phyloP scores from a whole-genome alignment of 306 rosid genomes.

The Corylus heterophylla region DNA sequence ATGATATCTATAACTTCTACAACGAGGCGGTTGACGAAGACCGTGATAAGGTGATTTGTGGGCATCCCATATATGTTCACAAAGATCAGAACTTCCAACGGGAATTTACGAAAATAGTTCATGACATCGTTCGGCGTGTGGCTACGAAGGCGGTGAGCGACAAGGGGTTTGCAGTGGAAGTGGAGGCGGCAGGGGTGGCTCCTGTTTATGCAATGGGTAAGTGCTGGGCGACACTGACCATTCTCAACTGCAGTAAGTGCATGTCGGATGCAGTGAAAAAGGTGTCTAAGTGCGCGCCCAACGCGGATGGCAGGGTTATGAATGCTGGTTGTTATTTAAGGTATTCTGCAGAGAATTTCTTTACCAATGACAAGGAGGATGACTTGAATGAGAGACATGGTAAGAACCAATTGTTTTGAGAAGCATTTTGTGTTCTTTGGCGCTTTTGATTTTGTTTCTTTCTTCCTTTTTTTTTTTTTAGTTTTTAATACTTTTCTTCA shows the following conservation, averaged over 20 bases:
- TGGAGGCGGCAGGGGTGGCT: slow-evolving; percentile 31
- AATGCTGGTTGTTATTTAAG: slow-evolving; percentile 56
- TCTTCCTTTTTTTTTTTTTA: no score
- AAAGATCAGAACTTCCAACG: neutral
- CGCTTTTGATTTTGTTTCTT: no score
- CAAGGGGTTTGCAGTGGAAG: slow-evolving; percentile 35
- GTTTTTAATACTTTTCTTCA: no score
- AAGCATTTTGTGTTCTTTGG: no score
- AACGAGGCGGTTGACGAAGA: slow-evolving; percentile 16
- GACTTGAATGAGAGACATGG: neutral
- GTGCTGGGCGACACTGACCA: slow-evolving; percentile 47
- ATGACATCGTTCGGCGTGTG: slow-evolving; percentile 26
- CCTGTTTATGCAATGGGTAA: slow-evolving; percentile 58
- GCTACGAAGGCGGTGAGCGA: slow-evolving; percentile 17
- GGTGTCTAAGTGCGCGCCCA: slow-evolving; percentile 36
- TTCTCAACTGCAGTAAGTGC: slow-evolving; percentile 33
- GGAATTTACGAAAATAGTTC: slow-evolving; percentile 21
- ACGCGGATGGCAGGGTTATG: slow-evolving; percentile 44
- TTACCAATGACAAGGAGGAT: neutral
- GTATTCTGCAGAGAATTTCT: slow-evolving; percentile 54
- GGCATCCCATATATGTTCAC: neutral
- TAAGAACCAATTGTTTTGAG: neutral
- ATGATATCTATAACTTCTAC: slow-evolving; percentile 39
- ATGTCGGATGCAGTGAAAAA: slow-evolving; percentile 26
- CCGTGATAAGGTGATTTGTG: slow-evolving; percentile 28